Conservation (phyloP, 2,329 filamentous ascomycete genomes). For the Fusarium subtropicale region DNA sequence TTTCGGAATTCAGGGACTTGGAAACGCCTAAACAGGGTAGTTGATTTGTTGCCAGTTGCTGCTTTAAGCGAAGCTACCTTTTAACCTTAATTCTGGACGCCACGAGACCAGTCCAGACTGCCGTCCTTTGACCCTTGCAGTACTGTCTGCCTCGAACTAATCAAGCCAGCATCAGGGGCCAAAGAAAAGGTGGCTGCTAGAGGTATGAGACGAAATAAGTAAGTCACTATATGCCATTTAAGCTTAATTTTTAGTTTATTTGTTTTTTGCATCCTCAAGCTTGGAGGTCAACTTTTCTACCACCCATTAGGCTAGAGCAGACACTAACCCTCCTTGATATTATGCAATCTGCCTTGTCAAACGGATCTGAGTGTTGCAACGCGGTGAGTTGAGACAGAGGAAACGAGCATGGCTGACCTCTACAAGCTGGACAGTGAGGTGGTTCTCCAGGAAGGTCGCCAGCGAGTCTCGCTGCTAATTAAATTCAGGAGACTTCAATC, state of each 20-base stretch:
- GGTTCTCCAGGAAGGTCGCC: not conserved
- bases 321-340: not conserved
- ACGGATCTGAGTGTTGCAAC: not conserved
- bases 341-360: slow-evolving; percentile 1
- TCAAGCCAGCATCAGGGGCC: too few species aligned
- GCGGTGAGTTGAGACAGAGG: not conserved
- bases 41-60: slow-evolving; percentile 4
- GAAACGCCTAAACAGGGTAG: not conserved
- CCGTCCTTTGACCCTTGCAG: too few species aligned
- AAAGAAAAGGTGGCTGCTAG: too few species aligned
- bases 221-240: too few species aligned
- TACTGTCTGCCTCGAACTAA: too few species aligned
- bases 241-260: too few species aligned
- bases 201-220: too few species aligned
- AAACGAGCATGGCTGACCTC: not conserved
- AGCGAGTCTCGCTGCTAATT: not conserved
- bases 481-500: accelerated
- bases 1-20: not conserved
- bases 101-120: slow-evolving; percentile 13
- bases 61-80: slow-evolving; percentile 11
- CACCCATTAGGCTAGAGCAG: not conserved
- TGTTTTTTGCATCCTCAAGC: too few species aligned
- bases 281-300: too few species aligned
- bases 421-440: not conserved
- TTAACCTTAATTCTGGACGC: slow-evolving; percentile 23